Evolutionary conservation across 352 stramenopile species (phyloP).

Genomic region (Pythium chondricola): DNA sequence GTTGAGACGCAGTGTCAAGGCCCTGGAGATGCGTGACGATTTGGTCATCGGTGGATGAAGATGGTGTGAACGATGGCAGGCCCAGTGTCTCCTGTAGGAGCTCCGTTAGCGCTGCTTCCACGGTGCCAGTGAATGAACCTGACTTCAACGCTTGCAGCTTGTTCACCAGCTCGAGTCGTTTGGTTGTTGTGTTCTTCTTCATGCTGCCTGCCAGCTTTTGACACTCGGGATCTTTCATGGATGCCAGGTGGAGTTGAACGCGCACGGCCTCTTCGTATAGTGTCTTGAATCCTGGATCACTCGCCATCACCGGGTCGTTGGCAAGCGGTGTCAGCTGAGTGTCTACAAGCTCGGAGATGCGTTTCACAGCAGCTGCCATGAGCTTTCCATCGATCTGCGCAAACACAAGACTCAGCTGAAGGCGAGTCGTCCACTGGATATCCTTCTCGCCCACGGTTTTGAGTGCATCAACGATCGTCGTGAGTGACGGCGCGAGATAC

Average conservation of each 20-base stretch:
- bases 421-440: slow-evolving; percentile 48
- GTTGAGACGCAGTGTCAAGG: slow-evolving; percentile 20
- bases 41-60: slow-evolving; percentile 28
- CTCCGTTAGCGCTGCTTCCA: slow-evolving; percentile 47
- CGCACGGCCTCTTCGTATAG: slow-evolving; percentile 66
- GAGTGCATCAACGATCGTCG: slow-evolving; percentile 60
- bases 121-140: slow-evolving; percentile 23
- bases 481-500: slow-evolving; percentile 63
- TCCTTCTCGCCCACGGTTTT: slow-evolving; percentile 67
- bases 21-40: slow-evolving; percentile 27
- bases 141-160: slow-evolving; percentile 70
- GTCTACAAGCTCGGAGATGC: slow-evolving; percentile 65
- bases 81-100: slow-evolving; percentile 56
- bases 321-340: slow-evolving; percentile 40
- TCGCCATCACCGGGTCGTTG: slow-evolving; percentile 18
- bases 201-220: slow-evolving; percentile 64
- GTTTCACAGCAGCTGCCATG: slow-evolving; percentile 42
- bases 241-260: slow-evolving; percentile 64
- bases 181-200: slow-evolving; percentile 38
- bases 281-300: slow-evolving; percentile 18
- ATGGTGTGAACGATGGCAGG: slow-evolving; percentile 26
- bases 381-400: slow-evolving; percentile 66
- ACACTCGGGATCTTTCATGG: slow-evolving; percentile 69
- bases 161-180: slow-evolving; percentile 35
- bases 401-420: slow-evolving; percentile 66